Conservation (phyloP, 2,329 filamentous ascomycete species). For the Xylariaceae sp. region DNA sequence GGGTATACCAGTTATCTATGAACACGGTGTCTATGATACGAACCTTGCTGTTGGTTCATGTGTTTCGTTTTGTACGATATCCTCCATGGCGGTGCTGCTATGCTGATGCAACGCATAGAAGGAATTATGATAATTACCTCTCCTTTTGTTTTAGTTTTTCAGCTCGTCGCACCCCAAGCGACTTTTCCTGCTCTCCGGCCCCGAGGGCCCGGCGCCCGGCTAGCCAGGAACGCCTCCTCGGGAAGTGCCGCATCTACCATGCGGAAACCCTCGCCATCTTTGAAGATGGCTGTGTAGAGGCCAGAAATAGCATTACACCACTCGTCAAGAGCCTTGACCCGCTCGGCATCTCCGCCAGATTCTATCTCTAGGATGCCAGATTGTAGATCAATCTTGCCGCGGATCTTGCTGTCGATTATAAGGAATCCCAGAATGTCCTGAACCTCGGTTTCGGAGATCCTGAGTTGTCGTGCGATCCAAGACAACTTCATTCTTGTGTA, state of each 20-base stretch:
- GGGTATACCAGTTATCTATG: conserved; percentile 8
- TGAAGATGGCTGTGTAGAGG: conserved; percentile 69
- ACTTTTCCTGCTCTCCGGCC: conserved; percentile 4
- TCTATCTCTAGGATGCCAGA: conserved; percentile 78
- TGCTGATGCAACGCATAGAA: background rate
- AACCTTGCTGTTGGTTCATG: background rate
- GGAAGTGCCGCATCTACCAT: conserved; percentile 19
- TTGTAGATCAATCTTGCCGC: conserved; percentile 85
- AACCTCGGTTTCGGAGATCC: conserved; percentile 84
- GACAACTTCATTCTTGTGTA: conserved; percentile 87
- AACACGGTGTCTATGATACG: conserved; percentile 5
- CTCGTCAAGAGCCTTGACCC: conserved; percentile 66
- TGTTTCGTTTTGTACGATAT: background rate
- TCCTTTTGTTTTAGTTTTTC: background rate
- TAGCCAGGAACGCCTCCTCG: conserved; percentile 19
- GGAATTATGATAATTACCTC: background rate
- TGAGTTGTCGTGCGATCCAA: conserved; percentile 84
- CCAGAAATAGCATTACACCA: conserved; percentile 67
- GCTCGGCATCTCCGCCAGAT: conserved; percentile 67
- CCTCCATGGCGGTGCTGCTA: background rate
- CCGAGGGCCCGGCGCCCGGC: background rate
- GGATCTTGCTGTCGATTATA: conserved; percentile 83
- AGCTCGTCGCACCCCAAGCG: conserved; percentile 1
- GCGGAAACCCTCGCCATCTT: conserved; percentile 49
- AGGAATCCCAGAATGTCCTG: conserved; percentile 94